A percentile compares a stretch with the other conserved stretches of the same genome.
These are phyloP conservation scores for Boletus rubroflammeus DNA, from an alignment of 768 basidiomycete genomes.

Conservation along the genomic window DNA sequence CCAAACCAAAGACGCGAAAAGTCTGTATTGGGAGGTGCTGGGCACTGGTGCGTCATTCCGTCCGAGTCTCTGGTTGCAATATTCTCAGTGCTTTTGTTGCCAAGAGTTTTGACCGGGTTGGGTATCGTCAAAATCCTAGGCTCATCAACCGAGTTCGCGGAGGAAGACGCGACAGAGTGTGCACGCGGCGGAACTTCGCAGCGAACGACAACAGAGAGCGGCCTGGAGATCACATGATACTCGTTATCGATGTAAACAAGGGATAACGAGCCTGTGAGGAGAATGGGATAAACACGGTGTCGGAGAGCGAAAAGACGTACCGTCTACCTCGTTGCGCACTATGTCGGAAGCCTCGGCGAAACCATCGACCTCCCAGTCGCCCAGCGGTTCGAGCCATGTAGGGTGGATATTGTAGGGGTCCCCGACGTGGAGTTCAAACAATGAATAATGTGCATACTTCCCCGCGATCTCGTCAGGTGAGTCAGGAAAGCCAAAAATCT, in stretches of 20 bases:
- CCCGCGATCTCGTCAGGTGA: slow-evolving; percentile 3
- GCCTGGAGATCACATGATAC: slow-evolving; percentile 44
- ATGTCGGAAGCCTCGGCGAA: slow-evolving; percentile 44
- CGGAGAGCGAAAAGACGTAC: slow-evolving; percentile 33
- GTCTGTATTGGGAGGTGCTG: slow-evolving; percentile 23
- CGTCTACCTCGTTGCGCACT: slow-evolving; percentile 40
- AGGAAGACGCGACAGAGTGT: slow-evolving; percentile 17
- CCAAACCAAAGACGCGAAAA: slow-evolving; percentile 25
- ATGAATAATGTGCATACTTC: slow-evolving; percentile 13
- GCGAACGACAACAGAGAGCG: slow-evolving; percentile 34
- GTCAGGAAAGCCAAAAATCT: slow-evolving; percentile 22
- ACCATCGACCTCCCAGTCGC: slow-evolving; percentile 55
- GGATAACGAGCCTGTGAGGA: slow-evolving; percentile 19
- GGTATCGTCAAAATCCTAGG: slow-evolving; percentile 44
- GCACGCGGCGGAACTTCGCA: slow-evolving; percentile 13
- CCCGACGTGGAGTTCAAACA: slow-evolving; percentile 27
- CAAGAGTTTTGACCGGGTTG: slow-evolving; percentile 60
- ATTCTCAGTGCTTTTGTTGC: slow-evolving; percentile 48
- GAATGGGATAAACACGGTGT: slow-evolving; percentile 9
- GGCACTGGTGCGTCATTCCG: slow-evolving; percentile 25
- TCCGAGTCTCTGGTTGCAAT: slow-evolving; percentile 25
- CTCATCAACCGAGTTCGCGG: slow-evolving; percentile 23
- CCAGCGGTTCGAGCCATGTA: slow-evolving; percentile 42
- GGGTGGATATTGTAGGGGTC: slow-evolving; percentile 15
- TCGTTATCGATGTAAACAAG: slow-evolving; percentile 39